Conservation (phyloP, 2,329 filamentous ascomycete species). For the Ophiostoma ips region DNA sequence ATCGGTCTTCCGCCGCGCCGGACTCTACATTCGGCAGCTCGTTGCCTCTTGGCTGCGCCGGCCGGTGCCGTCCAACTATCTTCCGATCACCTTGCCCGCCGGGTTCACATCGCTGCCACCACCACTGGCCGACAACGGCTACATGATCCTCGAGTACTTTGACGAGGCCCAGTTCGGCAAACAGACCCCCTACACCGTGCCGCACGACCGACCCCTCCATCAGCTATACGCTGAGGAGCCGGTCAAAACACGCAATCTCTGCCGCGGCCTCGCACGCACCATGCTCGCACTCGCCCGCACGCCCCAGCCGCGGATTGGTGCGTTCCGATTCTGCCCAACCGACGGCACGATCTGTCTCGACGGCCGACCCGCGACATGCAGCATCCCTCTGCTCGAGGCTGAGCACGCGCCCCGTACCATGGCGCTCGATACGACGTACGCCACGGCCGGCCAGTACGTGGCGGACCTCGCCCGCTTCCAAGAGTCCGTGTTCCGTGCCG, state of each 20-base stretch:
- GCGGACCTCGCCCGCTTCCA: constrained; percentile 18
- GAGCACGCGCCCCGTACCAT: constrained; percentile 20
- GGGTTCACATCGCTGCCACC: not conserved
- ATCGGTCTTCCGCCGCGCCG: not conserved
- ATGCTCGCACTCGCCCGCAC: constrained; percentile 20
- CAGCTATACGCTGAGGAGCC: not conserved
- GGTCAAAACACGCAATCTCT: not conserved
- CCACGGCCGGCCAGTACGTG: constrained; percentile 18
- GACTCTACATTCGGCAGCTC: not conserved
- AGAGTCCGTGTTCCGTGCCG: constrained; percentile 15
- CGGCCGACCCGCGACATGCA: constrained; percentile 11
- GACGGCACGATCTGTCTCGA: constrained; percentile 13
- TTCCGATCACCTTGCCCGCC: not conserved
- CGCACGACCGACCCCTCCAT: not conserved
- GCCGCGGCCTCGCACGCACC: constrained; percentile 7
- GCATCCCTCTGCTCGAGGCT: constrained; percentile 20
- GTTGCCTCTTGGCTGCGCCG: not conserved
- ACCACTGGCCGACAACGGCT: not conserved
- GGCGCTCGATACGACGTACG: constrained; percentile 6
- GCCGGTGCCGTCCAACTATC: constrained; percentile 4
- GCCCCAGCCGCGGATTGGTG: constrained; percentile 17
- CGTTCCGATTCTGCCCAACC: constrained; percentile 16
- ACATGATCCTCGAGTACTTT: constrained; percentile 8
- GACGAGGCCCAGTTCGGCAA: not conserved
- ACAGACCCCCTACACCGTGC: not conserved